These are phyloP conservation scores for Diaporthe caulivora DNA, from an alignment of 2,329 filamentous ascomycete genomes.

Conservation along the genomic window DNA sequence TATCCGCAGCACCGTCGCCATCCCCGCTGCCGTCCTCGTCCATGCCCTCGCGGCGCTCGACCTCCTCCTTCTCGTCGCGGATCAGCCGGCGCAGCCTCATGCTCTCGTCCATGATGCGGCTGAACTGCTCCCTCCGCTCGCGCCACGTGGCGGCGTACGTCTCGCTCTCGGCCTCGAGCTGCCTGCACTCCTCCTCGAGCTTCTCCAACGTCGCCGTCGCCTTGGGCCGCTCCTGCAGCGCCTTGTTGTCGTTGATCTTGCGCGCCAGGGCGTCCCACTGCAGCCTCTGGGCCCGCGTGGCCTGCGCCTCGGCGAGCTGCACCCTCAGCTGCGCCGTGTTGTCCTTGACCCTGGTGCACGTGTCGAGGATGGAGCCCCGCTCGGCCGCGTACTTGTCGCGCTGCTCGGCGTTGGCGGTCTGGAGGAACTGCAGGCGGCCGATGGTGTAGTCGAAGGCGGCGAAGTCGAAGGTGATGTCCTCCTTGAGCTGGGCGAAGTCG, in stretches of 20 bases:
- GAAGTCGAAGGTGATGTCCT: slow-evolving; percentile 90
- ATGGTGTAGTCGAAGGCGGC: slow-evolving; percentile 89
- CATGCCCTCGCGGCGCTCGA: slow-evolving; percentile 88
- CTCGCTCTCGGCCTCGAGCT: slow-evolving; percentile 85
- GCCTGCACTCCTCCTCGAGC: slow-evolving; percentile 87
- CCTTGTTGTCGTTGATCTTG: slow-evolving; percentile 84
- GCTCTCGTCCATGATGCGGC: slow-evolving; percentile 90
- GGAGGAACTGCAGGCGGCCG: slow-evolving; percentile 87
- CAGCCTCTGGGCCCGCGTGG: slow-evolving; percentile 82
- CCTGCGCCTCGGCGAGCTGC: slow-evolving; percentile 83
- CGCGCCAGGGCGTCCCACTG: slow-evolving; percentile 90
- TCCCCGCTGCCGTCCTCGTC: slow-evolving; percentile 68
- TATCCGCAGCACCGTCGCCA: slow-evolving; percentile 58
- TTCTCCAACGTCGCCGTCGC: slow-evolving; percentile 83
- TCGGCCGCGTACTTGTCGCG: slow-evolving; percentile 85
- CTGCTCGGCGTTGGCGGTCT: slow-evolving; percentile 85
- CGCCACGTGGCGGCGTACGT: slow-evolving; percentile 87
- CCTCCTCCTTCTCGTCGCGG: slow-evolving; percentile 94
- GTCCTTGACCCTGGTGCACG: slow-evolving; percentile 81
- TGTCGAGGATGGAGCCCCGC: slow-evolving; percentile 81
- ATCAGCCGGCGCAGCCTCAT: slow-evolving; percentile 87
- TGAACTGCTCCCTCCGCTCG: slow-evolving; percentile 88
- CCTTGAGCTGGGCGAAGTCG: slow-evolving; percentile 77
- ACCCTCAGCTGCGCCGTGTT: slow-evolving; percentile 78
- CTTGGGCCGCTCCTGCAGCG: slow-evolving; percentile 86